Evolutionary conservation across 208 protist species (phyloP), one percentile per base, ranked within the genome.

Genomic region (Leishmania martiniquensis): DNA sequence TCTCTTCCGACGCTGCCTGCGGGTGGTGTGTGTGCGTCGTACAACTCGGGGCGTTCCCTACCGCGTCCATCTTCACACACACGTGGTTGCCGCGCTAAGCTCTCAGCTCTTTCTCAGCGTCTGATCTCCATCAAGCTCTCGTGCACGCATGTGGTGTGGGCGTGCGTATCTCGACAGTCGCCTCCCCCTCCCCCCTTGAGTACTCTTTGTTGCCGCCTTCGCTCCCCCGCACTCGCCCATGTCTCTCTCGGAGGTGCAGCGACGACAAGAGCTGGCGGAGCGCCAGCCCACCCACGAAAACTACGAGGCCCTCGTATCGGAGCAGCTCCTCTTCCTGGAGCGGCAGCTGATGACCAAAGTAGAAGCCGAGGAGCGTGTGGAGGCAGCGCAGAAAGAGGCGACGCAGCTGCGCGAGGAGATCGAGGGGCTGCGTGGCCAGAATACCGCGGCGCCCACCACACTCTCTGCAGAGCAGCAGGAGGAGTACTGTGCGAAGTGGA

Each of bases 401-500:
- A 70, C 25, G 20, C 32, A 55, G 71, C 25, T 62, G 37, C 55
- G 72, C 47, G 62, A 34, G 0, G 78, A 82, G n/a, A 25, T 76
- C 15, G 81, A 77, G 51, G 44, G 73, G 75, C 45, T 87, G 29
- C 73, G 76, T 7, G 68, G 51, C 17, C 78, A 88, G 69, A 84
- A 78, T 45, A 73, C 72, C 34, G 59, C 55, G 68, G 10, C 5
- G 4, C 42, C 55, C 49, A 12, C 39, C 25, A 55, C 49, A 44
- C 57, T 67, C 4, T 73, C 52, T 10, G 34, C 67, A 42, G 73
- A 37, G 68, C 79, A 85, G 69, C 62, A 59, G 44, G 76, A 54
- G 20, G 62, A 57, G 17, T 89, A 91, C 72, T 74, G 70, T 44
- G 54, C 20, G 25, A 78, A 71, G 72, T 92, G 84, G 82, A 74